Base-by-base conservation (phyloP, 1,284 basidiomycete species). In the Ceratobasidium sp. region DNA sequence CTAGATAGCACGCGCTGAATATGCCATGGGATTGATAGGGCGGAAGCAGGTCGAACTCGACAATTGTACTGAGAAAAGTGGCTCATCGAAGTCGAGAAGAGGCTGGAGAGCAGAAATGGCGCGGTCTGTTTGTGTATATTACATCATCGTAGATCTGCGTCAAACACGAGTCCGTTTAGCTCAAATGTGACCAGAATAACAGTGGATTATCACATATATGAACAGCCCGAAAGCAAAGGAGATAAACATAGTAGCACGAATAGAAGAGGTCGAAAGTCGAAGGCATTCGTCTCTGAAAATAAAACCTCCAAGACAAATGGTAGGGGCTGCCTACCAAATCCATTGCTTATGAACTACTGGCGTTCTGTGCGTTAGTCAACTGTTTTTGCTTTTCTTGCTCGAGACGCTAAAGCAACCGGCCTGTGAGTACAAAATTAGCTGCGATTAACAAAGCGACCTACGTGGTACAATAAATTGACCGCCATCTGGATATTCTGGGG, bases 401-500 rank as follows among this genome's bases (percentile, higher is more conserved):
- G 82, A 96, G 85, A 71, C 95, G 91, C 92, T 95, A 77, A 63
- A 74, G 76, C 45, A 61, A 5, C 11, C 31, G 78, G 51, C 39
- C 5, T 26, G n/a, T 54, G 77, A 74, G 78, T 7, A 77, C 67
- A 53, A 33, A 56, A 26, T 54, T 20, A 51, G 6, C 39, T 28
- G 26, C 78, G 28, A 68, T 35, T 45, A 49, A 31, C 6, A 49
- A 42, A 20, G 20, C 15, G 23, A 71, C 75, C 45, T 66, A 78
- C 78, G 37, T 78, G 76, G 56, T 79, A 79, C 37, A 99, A 86
- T 81, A 99, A 84, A 81, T 95, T 92, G 35, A 99, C 96, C 3
- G 98, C 98, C 89, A 96, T 94, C 84, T 98, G 96, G 79, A 99
- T 98, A 82, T 97, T 97, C 5, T 90, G 88, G 2, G 96, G 96